Evolutionary conservation across 192 early-diverging fungal genomes (phyloP).

Genomic region (Coemansia sp.): DNA sequence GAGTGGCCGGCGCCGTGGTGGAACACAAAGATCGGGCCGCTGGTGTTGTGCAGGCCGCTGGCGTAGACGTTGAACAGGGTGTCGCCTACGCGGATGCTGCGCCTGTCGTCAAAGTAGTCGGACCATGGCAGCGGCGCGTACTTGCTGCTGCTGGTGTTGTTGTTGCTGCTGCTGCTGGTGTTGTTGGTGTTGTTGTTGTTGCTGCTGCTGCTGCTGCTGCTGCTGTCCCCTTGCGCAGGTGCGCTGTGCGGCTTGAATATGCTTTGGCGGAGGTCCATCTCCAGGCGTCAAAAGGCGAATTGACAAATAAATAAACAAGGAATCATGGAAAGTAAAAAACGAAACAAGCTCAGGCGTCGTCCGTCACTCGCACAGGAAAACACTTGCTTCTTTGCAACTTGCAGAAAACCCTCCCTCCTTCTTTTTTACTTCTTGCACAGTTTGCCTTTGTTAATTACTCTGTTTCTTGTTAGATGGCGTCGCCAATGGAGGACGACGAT

Average conservation of each 20-base stretch:
- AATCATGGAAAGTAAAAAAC: not conserved
- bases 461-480: not conserved
- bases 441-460: too few species aligned
- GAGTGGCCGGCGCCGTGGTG: slow-evolving; percentile 83
- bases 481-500: slow-evolving; percentile 5
- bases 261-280: slow-evolving; percentile 46
- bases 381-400: too few species aligned
- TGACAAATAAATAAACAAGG: not conserved
- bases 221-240: slow-evolving; percentile 13
- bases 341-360: not conserved
- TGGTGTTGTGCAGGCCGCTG: slow-evolving; percentile 21
- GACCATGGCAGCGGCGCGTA: slow-evolving; percentile 56
- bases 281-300: not conserved
- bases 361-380: too few species aligned
- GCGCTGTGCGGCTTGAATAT: slow-evolving; percentile 53
- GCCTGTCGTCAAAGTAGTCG: slow-evolving; percentile 61
- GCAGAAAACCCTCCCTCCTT: too few species aligned
- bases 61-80: slow-evolving; percentile 54
- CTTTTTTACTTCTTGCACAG: too few species aligned
- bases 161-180: too few species aligned
- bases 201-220: too few species aligned
- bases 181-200: too few species aligned
- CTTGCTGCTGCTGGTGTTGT: slow-evolving; percentile 1
- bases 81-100: slow-evolving; percentile 32
- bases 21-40: slow-evolving; percentile 69